These are phyloP conservation scores for Camellia oleifera DNA, from an alignment of 179 eudicot species.

Conservation along the genomic window DNA sequence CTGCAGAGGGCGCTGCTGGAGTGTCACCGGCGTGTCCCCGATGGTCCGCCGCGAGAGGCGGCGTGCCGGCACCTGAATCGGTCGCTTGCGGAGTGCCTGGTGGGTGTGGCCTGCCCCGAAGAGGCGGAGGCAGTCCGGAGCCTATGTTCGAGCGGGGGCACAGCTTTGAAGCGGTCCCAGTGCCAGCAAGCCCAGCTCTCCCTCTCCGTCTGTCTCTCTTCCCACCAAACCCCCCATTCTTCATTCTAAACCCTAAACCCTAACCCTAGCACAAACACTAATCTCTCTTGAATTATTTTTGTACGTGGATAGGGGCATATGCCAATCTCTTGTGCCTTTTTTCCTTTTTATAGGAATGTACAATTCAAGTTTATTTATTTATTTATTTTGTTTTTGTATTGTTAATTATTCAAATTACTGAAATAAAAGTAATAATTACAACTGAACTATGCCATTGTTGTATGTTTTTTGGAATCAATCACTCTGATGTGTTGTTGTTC, in stretches of 20 bases:
- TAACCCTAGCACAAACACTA: not conserved
- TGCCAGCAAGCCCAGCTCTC: conserved; percentile 76
- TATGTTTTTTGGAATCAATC: not conserved
- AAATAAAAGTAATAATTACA: not conserved
- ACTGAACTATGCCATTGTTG: not conserved
- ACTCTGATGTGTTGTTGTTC: not conserved
- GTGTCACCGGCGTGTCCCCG: conserved; percentile 66
- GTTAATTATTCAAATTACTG: too few relatives aligned
- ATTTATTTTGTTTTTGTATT: not conserved
- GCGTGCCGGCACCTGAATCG: conserved; percentile 83
- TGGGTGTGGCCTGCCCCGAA: conserved; percentile 58
- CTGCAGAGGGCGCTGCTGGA: conserved; percentile 50
- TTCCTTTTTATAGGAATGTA: not conserved
- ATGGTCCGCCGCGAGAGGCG: conserved; percentile 43
- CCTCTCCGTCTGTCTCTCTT: conserved; percentile 72
- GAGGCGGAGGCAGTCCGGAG: conserved; percentile 68
- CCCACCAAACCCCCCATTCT: conserved; percentile 32
- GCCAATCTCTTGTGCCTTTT: not conserved
- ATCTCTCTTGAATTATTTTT: not conserved
- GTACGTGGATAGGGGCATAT: too few relatives aligned
- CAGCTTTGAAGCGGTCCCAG: conserved; percentile 81
- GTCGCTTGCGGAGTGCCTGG: conserved; percentile 66
- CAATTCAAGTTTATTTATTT: not conserved
- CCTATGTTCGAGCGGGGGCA: conserved; percentile 82
- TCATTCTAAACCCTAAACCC: conserved; percentile 14